Conservation (phyloP, 306 rosid genomes). For the Abrus precatorius region DNA sequence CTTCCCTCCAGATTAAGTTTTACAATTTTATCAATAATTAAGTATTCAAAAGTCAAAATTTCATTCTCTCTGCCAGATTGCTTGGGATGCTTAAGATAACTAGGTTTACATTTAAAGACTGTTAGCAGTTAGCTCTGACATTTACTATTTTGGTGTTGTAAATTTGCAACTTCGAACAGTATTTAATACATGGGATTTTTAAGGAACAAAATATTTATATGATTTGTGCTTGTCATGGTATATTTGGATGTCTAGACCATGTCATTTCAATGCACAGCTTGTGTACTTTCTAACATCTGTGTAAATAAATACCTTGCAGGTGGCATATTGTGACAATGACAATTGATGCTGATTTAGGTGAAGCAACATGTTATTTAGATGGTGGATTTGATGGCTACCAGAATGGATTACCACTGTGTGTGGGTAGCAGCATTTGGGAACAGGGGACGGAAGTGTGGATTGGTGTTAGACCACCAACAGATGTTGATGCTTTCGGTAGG, state of each 20-base stretch:
- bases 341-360: constrained; percentile 92
- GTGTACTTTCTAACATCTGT: constrained; percentile 21
- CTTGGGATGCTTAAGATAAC: constrained; percentile 11
- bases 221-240: constrained; percentile 6
- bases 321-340: constrained; percentile 99
- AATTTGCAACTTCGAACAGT: constrained; percentile 25
- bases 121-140: constrained; percentile 9
- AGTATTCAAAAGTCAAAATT: background rate
- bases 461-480: constrained; percentile 95
- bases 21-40: constrained; percentile 10
- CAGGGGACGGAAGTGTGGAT: constrained; percentile 95
- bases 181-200: background rate
- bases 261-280: constrained; percentile 7
- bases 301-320: constrained; percentile 65
- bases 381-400: constrained; percentile 99
- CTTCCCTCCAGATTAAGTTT: constrained; percentile 30
- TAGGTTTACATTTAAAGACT: constrained; percentile 37
- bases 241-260: constrained; percentile 33
- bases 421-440: constrained; percentile 88
- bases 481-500: constrained; percentile 96
- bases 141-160: constrained; percentile 21
- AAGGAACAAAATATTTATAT: background rate
- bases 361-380: constrained; percentile 93
- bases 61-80: constrained; percentile 2
- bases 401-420: constrained; percentile 80